Percentiles rank a stretch among this genome's conserved stretches.
Evolutionary conservation across 2,329 filamentous ascomycete genomes (phyloP).

Genomic region (Penicillium brasilianum): DNA sequence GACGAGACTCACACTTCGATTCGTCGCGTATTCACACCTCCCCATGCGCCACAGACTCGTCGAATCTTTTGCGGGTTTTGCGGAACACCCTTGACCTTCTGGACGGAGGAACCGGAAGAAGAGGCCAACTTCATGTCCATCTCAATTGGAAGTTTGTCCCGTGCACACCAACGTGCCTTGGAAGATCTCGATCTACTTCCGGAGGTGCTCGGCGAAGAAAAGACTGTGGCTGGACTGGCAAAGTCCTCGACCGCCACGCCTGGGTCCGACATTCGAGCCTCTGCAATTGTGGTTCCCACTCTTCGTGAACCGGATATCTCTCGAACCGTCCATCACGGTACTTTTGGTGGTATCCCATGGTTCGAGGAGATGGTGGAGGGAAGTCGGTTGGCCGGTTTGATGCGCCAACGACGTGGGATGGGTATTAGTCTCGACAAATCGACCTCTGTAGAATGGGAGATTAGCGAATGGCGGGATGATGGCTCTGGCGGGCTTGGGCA

Average conservation of each 20-base stretch:
- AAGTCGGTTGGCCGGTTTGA: conserved; percentile 71
- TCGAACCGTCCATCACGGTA: conserved; percentile 45
- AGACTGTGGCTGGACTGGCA: not conserved
- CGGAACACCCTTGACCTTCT: conserved; percentile 82
- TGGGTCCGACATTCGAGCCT: conserved; percentile 16
- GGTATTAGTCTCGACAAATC: conserved; percentile 67
- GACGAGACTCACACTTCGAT: conserved; percentile 75
- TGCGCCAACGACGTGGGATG: conserved; percentile 62
- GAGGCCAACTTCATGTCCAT: conserved; percentile 81
- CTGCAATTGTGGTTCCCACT: conserved; percentile 30
- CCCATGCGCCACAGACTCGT: conserved; percentile 62
- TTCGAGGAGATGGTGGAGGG: conserved; percentile 82
- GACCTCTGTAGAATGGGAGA: conserved; percentile 78
- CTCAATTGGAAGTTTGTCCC: conserved; percentile 75
- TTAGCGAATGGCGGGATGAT: conserved; percentile 71
- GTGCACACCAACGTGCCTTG: conserved; percentile 72
- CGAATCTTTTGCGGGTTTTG: conserved; percentile 91
- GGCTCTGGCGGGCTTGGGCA: conserved; percentile 35
- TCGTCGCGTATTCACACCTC: conserved; percentile 68
- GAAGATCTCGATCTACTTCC: conserved; percentile 77
- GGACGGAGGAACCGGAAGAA: conserved; percentile 72
- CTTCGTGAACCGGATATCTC: conserved; percentile 29
- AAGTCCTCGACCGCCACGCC: conserved; percentile 20
- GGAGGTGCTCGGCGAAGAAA: conserved; percentile 46
- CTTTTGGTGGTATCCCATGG: conserved; percentile 72